Base-by-base conservation (phyloP, 768 basidiomycete genomes). In the Tylopilus balloui region DNA sequence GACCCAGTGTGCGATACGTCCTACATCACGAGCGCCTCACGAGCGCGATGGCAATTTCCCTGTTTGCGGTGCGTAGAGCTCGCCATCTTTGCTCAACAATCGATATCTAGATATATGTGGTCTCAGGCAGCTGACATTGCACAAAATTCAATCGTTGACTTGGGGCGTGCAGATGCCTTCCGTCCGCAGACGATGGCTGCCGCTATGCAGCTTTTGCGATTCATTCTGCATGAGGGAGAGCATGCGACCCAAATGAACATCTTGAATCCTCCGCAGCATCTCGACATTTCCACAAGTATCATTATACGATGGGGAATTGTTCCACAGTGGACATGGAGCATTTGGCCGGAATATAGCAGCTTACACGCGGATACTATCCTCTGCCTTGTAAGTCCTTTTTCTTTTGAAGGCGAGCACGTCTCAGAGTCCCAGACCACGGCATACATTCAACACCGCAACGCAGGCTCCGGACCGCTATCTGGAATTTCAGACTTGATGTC, bases 311-410 rank as follows among this genome's bases (percentile, higher is more conserved):
- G 81, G 79, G 78, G 80, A 25, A 54, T 71, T 11, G 66, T 76
- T 11, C 62, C 84, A 3, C 73, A 77, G 1, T 88, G 86, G 86
- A 72, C 71, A 46, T 90, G 88, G 86, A 65, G 60, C 11, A 63
- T 74, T 7, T 88, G 84, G 83, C 62, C 67, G 40, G 84, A 86
- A 56, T 68, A 70, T 50, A 73, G 78, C 19, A 61, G 69, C 32
- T 70, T 75, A 24, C 65, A 79, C 29, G 68, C 74, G 2, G 83
- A 84, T 45, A 68, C 67, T 24, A 69, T 85, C 39, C 63, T 71
- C 5, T 61, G 61, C 40, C 56, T 84, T 51, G 86, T 85, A 56
- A 57, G 75, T 60, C 14, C 27, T 19, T 31, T 29, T 14, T 28
- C 5, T 10, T 51, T 36, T 28, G 28, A 17, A 38, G 5, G 39